phyloP scores from a whole-genome alignment of 2,329 filamentous ascomycete species.

The Trichoderma afroharzianum region DNA sequence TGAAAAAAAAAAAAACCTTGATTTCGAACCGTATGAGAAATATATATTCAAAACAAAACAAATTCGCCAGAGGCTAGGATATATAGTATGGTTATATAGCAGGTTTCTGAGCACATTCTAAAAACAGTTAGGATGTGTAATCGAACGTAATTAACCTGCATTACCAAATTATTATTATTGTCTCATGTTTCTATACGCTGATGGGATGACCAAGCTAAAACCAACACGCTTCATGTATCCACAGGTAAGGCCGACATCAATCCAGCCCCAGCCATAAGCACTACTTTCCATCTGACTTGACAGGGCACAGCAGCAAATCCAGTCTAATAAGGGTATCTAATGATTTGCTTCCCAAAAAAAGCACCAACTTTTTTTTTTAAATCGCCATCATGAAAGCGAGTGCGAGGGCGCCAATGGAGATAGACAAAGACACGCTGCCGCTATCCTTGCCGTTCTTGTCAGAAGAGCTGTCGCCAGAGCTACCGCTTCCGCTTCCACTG shows the following conservation, averaged over 20 bases:
- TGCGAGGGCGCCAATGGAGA: not conserved
- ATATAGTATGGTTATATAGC: not conserved
- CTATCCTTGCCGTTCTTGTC: conserved; percentile 1
- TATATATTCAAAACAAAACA: too few relatives aligned
- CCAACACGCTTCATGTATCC: not conserved
- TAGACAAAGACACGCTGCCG: not conserved
- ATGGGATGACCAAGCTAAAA: not conserved
- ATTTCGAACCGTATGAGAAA: too few relatives aligned
- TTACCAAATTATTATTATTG: not conserved
- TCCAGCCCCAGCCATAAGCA: not conserved
- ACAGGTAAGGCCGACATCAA: not conserved
- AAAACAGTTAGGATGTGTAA: not conserved
- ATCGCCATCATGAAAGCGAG: conserved; percentile 10
- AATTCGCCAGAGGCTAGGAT: not conserved
- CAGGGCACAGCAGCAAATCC: not conserved
- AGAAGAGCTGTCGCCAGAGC: not conserved
- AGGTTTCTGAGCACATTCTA: not conserved
- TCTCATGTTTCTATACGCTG: not conserved
- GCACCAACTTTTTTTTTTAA: not conserved
- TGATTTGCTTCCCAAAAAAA: not conserved
- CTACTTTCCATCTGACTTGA: not conserved
- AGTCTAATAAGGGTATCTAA: not conserved
- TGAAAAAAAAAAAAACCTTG: too few relatives aligned
- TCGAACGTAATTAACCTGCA: not conserved
- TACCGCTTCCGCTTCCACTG: not conserved